phyloP scores from a whole-genome alignment of 148 eudicot species.

The Hydrangea macrophylla region DNA sequence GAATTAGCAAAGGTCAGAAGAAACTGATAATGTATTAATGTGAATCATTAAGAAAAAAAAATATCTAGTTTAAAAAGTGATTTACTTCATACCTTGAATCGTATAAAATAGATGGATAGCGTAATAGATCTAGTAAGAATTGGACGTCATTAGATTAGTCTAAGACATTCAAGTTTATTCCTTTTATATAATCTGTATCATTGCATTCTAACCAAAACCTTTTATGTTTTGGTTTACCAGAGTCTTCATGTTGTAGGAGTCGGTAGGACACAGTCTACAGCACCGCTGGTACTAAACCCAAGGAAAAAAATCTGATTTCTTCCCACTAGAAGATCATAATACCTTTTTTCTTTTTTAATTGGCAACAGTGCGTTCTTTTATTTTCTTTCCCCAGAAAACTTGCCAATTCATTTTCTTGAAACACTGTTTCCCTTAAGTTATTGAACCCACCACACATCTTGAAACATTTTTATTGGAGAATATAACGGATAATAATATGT shows the following conservation, averaged over 20 bases:
- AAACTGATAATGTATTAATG: background rate
- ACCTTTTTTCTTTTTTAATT: background rate
- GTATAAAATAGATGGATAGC: background rate
- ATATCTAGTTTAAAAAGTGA: background rate
- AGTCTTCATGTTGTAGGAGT: too few species aligned
- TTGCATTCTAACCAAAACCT: background rate
- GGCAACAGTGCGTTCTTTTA: too few species aligned
- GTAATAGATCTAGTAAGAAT: background rate
- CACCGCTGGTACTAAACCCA: background rate
- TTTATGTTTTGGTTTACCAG: background rate
- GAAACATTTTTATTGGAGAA: background rate
- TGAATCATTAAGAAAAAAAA: background rate
- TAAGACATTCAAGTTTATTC: background rate
- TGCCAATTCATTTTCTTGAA: background rate
- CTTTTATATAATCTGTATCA: background rate
- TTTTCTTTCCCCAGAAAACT: too few species aligned
- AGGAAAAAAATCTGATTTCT: too few species aligned
- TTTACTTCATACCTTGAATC: background rate
- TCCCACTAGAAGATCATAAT: background rate
- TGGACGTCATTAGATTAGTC: background rate
- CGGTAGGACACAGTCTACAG: background rate
- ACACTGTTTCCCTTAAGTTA: background rate
- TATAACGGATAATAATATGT: background rate
- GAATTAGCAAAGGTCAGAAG: conserved; percentile 3
- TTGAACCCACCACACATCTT: background rate